Evolutionary conservation across 192 early-diverging fungal genomes (phyloP), one percentile per base, ranked within the genome.

Genomic region (Rhizophagus prolifer): DNA sequence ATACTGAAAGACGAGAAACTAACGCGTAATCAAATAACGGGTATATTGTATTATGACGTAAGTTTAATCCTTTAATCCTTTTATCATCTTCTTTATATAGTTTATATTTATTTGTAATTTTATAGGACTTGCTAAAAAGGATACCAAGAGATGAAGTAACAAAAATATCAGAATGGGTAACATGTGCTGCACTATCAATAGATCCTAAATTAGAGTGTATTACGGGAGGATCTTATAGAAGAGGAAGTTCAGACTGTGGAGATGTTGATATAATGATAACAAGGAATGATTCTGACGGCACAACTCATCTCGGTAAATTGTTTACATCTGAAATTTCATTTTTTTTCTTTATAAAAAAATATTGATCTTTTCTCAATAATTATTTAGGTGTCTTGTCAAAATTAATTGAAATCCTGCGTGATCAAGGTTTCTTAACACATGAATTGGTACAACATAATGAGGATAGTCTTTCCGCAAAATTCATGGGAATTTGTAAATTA

Each of bases 181-280:
- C 30, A 67, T 9, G 21, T 36, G 65, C 65, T 41, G 65, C 65
- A 23, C 21, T n/a, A 41, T 41, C 16, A n/a, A 67, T 38, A 2
- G 65, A 67, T 38, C 19, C 34, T 1, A 67, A 67, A 19, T 9
- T 67, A 23, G 21, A 38, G 30, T 67, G 30, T 41, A 41, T 41
- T 38, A 67, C 65, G 5, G n/a, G 13, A 9, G 65, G 65, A 0
- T 67, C 65, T 67, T 67, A 41, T 38, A 44, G 28, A 67, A 38
- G 65, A 10, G 65, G 65, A 19, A 38, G 12, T 10, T 38, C 65
- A 41, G 36, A 30, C 36, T 67, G 65, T 21, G 65, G 65, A 16
- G 65, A 67, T 44, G 41, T 67, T 67, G 65, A 67, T 38, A 67
- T 67, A 23, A 10, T 67, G n/a, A 67, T 67, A 9, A 67, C 65